These are phyloP conservation scores for Botryotinia calthae DNA, from an alignment of 2,329 filamentous ascomycete species.

Conservation along the genomic window DNA sequence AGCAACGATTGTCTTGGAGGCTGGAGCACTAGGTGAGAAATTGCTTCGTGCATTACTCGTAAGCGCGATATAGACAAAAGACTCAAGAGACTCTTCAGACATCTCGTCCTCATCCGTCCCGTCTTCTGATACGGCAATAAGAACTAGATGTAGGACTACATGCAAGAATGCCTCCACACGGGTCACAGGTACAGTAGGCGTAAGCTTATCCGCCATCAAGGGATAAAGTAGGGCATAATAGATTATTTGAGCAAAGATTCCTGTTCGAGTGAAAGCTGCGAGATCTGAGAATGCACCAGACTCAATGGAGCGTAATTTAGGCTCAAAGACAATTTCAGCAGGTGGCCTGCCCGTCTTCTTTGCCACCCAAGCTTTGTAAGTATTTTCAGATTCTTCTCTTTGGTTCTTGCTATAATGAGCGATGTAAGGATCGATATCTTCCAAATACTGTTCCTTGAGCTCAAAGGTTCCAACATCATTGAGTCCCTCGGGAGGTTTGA, in stretches of 20 bases:
- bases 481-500: constrained; percentile 85
- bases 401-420: constrained; percentile 97
- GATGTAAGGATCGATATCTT: constrained; percentile 91
- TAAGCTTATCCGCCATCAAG: constrained; percentile 64
- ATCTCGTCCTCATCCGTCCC: constrained; percentile 54
- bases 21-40: constrained; percentile 55
- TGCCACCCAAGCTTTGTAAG: constrained; percentile 83
- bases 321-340: constrained; percentile 88
- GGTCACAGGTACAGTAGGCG: constrained; percentile 73
- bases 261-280: constrained; percentile 75
- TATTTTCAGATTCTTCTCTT: constrained; percentile 87
- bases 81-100: constrained; percentile 50
- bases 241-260: constrained; percentile 85
- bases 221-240: constrained; percentile 86
- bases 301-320: constrained; percentile 71
- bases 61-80: constrained; percentile 72
- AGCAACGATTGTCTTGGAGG: constrained; percentile 61
- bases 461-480: constrained; percentile 94
- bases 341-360: constrained; percentile 79
- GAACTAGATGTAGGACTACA: constrained; percentile 80
- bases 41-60: constrained; percentile 61
- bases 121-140: constrained; percentile 86
- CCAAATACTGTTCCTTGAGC: constrained; percentile 79
- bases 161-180: constrained; percentile 90
- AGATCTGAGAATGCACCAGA: constrained; percentile 76